Percentiles rank a stretch among this genome's conserved stretches.
Evolutionary conservation across 2,329 filamentous ascomycete species (phyloP).

Genomic region (Penicillium thymicola): DNA sequence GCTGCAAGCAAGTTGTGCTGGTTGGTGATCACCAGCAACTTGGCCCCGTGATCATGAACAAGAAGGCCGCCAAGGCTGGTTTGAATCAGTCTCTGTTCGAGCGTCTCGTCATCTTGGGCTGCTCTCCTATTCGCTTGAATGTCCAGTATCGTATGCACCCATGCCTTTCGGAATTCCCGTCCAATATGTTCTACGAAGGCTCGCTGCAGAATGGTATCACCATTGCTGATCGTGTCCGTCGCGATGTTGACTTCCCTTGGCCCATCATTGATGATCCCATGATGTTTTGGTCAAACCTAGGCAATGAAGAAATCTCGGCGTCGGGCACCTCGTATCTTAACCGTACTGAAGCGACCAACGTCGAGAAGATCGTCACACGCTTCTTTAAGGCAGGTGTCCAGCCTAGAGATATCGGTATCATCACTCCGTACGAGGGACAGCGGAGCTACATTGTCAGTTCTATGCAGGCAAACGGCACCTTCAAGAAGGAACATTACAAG

Average conservation of each 20-base stretch:
- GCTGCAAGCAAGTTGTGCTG: slow-evolving; percentile 98
- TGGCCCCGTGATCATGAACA: slow-evolving; percentile 99
- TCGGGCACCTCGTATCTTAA: slow-evolving; percentile 98
- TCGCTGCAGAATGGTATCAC: slow-evolving; percentile 96
- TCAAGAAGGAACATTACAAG: slow-evolving; percentile 98
- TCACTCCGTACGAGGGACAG: slow-evolving; percentile 97
- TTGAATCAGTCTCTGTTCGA: slow-evolving; percentile 98
- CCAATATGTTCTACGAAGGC: slow-evolving; percentile 99
- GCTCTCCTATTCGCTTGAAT: slow-evolving; percentile 86
- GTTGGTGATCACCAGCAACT: slow-evolving; percentile 98
- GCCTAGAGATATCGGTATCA: slow-evolving; percentile 89
- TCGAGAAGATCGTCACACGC: slow-evolving; percentile 96
- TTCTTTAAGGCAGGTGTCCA: slow-evolving; percentile 99
- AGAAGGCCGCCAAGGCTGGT: slow-evolving; percentile 96
- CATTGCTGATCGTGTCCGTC: slow-evolving; percentile 78
- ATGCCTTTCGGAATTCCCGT: slow-evolving; percentile 93
- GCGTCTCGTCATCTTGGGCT: slow-evolving; percentile 86
- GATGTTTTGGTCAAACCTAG: slow-evolving; percentile 99
- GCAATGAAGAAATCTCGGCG: slow-evolving; percentile 96
- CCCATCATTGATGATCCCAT: slow-evolving; percentile 90
- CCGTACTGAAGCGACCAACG: slow-evolving; percentile 92
- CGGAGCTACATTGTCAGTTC: slow-evolving; percentile 97
- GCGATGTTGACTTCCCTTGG: slow-evolving; percentile 98
- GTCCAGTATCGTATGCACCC: slow-evolving; percentile 99
- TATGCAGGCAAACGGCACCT: slow-evolving; percentile 97